These are phyloP conservation scores for Gentiana macrophylla DNA, from an alignment of 257 asterid genomes.

Conservation along the genomic window DNA sequence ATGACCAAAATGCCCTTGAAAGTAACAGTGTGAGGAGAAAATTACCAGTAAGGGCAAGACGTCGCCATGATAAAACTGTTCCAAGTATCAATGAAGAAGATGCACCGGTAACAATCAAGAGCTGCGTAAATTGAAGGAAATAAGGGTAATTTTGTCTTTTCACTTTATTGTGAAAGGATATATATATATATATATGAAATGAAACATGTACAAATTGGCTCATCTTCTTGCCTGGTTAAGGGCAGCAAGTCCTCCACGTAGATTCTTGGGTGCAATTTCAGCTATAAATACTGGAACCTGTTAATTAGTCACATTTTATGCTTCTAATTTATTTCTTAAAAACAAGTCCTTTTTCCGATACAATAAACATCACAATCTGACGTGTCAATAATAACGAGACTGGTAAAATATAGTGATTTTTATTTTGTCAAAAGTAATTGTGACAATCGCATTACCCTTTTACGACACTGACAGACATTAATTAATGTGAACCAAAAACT, in stretches of 20 bases:
- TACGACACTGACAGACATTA: too few species aligned
- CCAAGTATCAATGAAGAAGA: slow-evolving; percentile 61
- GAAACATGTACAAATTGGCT: too few species aligned
- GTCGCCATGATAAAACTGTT: slow-evolving; percentile 61
- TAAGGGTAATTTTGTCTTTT: neutral
- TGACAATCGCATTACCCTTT: too few species aligned
- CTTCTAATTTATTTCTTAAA: too few species aligned
- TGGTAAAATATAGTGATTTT: too few species aligned
- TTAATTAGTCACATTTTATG: neutral
- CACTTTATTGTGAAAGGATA: neutral
- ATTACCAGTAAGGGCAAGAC: slow-evolving; percentile 66
- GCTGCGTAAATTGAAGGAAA: slow-evolving; percentile 31
- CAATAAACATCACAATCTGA: too few species aligned
- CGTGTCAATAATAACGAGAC: too few species aligned
- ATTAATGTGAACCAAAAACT: neutral
- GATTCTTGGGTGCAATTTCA: slow-evolving; percentile 76
- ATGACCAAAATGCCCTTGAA: neutral
- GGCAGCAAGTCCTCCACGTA: slow-evolving; percentile 82
- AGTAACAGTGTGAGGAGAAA: neutral
- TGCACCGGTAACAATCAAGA: slow-evolving; percentile 75
- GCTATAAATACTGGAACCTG: slow-evolving; percentile 81
- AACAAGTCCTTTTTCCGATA: too few species aligned
- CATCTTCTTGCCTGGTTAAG: slow-evolving; percentile 48
- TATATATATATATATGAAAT: neutral
- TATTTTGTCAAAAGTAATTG: too few species aligned